Base-by-base conservation (phyloP, 2,329 filamentous ascomycete genomes). In the Capronia epimyces region DNA sequence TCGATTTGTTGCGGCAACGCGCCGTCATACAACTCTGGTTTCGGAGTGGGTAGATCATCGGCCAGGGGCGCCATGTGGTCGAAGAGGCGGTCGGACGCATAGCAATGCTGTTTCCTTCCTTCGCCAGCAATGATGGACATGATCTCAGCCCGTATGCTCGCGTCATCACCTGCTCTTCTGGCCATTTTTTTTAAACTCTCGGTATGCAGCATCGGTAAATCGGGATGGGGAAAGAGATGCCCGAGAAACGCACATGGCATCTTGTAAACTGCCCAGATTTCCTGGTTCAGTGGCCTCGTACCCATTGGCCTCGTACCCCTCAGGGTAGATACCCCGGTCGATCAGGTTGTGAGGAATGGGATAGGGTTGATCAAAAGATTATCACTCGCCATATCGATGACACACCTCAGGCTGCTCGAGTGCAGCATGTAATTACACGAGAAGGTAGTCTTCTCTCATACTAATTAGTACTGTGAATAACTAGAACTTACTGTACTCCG, bases 31-130 rank as follows among this genome's bases (percentile, higher is more conserved):
- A 61, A 51, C 53, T 67, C 64, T 27, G 61, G 64, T 43, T 64
- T 65, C 15, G 46, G 50, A 12, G 41, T 21, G 10, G 55, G 32
- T 10, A 63, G 49, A 9, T 46, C 46, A 13, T 71, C 60, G 3
- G 64, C 69, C 20, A 75, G 58, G 25, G 57, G 60, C 21, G 62
- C 58, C 37, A 74, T 64, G 50, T 71, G 69, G 18, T 42, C 56
- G 48, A 73, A 72, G 6, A 52, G 16, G 5, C 64, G 57, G 42
- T 65, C 59, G 16, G 58, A 56, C 32, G 37, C 49, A 21, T 20
- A n/a, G 39, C 16, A 13, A 39, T 48, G 29, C 18, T 42, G 9
- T 39, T 40, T 34, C 15, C 43, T 34, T 13, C 12, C 2, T 12
- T 44, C 22, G 5, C 48, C 48, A 5, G 32, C 48, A 34, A 51